phyloP scores from a whole-genome alignment of 1,284 basidiomycete species.

The Rhodotorula sp. region DNA sequence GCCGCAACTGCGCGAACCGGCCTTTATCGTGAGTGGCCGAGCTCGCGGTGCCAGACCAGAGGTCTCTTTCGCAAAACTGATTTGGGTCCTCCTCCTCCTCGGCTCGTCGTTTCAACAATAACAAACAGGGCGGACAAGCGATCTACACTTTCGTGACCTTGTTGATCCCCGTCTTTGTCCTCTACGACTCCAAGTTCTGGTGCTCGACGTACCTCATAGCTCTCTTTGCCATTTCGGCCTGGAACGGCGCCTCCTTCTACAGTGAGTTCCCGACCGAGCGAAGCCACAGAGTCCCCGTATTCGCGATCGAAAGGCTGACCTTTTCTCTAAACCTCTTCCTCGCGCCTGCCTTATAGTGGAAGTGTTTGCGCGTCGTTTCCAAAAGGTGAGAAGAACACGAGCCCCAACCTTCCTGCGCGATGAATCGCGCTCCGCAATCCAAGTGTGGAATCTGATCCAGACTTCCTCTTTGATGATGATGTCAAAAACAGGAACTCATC shows the following conservation, averaged over 20 bases:
- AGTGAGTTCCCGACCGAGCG: slow-evolving; percentile 1
- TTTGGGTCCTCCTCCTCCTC: not conserved
- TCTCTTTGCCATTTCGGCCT: slow-evolving; percentile 44
- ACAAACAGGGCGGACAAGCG: slow-evolving; percentile 35
- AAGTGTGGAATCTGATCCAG: no score
- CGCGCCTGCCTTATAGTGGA: slow-evolving; percentile 38
- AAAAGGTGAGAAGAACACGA: slow-evolving; percentile 26
- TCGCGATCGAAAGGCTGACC: no score
- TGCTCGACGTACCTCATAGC: slow-evolving; percentile 41
- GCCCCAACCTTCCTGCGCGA: no score
- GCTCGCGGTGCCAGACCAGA: not conserved
- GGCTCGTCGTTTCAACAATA: no score
- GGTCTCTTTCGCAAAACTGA: not conserved
- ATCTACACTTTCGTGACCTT: slow-evolving; percentile 46
- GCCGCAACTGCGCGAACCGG: slow-evolving; percentile 32
- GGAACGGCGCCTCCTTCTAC: slow-evolving; percentile 45
- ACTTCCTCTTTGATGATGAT: not conserved
- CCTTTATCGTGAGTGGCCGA: slow-evolving; percentile 41
- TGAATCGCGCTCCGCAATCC: no score
- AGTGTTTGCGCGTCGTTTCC: slow-evolving; percentile 42
- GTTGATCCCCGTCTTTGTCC: slow-evolving; percentile 38
- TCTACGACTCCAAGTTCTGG: slow-evolving; percentile 45
- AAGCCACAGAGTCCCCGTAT: no score
- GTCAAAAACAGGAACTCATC: slow-evolving; percentile 36
- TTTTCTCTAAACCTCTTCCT: no score